Evolutionary conservation across 163 green algal genomes (phyloP).

Genomic region (Scenedesmus sp.): DNA sequence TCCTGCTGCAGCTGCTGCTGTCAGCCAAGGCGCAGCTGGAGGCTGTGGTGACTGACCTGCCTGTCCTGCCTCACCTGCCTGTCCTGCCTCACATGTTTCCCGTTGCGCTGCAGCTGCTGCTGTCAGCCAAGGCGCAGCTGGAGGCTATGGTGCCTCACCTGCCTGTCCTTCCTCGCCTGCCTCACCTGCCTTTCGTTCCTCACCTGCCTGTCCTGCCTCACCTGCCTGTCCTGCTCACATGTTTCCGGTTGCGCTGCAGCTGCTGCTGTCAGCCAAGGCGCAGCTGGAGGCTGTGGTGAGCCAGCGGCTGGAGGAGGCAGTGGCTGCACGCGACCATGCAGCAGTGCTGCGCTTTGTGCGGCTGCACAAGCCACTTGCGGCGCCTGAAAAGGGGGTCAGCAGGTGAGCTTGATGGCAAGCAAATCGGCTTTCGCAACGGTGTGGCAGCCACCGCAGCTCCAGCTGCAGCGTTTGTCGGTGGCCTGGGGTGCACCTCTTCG

Average conservation of each 20-base stretch:
- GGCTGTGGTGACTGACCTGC: constrained; percentile 68
- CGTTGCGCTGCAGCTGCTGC: constrained; percentile 66
- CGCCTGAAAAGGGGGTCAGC: constrained; percentile 62
- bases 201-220: not conserved
- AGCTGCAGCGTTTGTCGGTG: not conserved
- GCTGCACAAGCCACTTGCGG: constrained; percentile 86
- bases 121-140: constrained; percentile 74
- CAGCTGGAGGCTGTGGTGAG: constrained; percentile 80
- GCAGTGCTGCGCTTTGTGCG: constrained; percentile 83
- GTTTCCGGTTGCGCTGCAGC: not conserved
- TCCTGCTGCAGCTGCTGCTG: constrained; percentile 68
- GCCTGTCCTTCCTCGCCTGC: not conserved
- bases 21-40: constrained; percentile 77
- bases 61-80: no score
- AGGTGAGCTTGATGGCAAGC: constrained; percentile 4
- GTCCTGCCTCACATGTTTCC: not conserved
- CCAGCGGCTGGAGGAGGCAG: constrained; percentile 76
- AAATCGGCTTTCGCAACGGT: no score
- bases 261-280: not conserved
- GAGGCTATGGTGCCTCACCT: constrained; percentile 72
- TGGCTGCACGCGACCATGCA: constrained; percentile 73
- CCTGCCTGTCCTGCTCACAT: not conserved
- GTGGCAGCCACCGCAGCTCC: not conserved
- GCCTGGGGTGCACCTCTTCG: no score
- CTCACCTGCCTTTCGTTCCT: not conserved